Conservation (phyloP, 257 asterid genomes). For the Handroanthus guayacan region DNA sequence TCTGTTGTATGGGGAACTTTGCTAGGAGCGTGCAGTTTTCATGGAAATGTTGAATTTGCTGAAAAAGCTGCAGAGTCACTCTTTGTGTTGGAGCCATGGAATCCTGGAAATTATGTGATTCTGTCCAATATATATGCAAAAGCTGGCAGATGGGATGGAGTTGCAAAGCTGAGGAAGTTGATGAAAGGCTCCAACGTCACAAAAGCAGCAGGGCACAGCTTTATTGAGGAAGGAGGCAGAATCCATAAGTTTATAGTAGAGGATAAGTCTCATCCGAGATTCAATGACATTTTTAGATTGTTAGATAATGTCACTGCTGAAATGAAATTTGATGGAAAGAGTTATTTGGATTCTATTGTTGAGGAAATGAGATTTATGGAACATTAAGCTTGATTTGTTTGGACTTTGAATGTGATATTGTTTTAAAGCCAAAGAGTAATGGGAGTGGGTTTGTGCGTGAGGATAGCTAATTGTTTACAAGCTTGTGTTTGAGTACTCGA, state of each 20-base stretch:
- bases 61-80: constrained; percentile 76
- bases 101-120: constrained; percentile 87
- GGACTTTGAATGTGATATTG: not conserved
- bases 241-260: constrained; percentile 78
- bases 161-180: constrained; percentile 68
- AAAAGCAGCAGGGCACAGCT: constrained; percentile 85
- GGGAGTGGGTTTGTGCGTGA: not conserved
- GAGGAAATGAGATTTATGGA: constrained; percentile 40
- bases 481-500: not conserved
- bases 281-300: constrained; percentile 51
- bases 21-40: constrained; percentile 89
- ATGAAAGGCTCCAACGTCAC: constrained; percentile 70
- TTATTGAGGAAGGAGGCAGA: constrained; percentile 78
- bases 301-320: constrained; percentile 52
- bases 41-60: constrained; percentile 67
- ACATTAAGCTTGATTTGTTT: constrained; percentile 11
- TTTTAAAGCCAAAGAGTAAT: not conserved
- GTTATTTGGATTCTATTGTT: constrained; percentile 39
- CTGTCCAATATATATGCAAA: constrained; percentile 82
- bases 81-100: constrained; percentile 70
- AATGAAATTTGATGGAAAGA: constrained; percentile 45
- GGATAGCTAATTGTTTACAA: not conserved
- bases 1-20: constrained; percentile 87
- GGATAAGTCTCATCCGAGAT: constrained; percentile 71
- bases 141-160: constrained; percentile 73